Base-by-base conservation (phyloP, 2,329 filamentous ascomycete species). In the Colletotrichum coccodes region DNA sequence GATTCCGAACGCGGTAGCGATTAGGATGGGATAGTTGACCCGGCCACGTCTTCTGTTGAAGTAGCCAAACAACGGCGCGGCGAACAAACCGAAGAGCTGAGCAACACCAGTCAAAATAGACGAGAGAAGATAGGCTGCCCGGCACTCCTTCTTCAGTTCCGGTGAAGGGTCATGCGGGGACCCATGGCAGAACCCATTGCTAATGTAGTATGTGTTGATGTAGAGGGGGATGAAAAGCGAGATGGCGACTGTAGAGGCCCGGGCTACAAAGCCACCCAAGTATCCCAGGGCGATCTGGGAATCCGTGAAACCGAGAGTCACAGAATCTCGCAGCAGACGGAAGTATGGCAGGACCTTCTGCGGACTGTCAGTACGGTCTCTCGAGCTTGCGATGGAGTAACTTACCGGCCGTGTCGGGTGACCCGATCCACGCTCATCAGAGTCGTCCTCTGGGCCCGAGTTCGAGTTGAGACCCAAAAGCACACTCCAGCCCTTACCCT, bases 201-300 rank as follows among this genome's bases (percentile, higher is more conserved):
- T 84, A 71, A 95, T 92, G 79, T 95, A 98, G 79, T 94, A 97
- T 28, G 94, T 91, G 77, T 98, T 98, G 74, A 98, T 90, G 76
- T 93, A 97, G 2, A 99, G 87, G 0, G 96, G 96, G 61, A 99
- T 92, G 81, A 98, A 99, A 6, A 98, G 88, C 0, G 94, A 97
- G 72, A 99, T 97, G 60, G 93, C 95, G 6, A 99, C 96, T 0
- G 94, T 97, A 0, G 95, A 98, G 8, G 96, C 95, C 64, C 96
- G 90, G 11, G 95, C 95, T 3, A 99, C 95, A 75, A 98, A 98
- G 1, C 96, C 96, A 71, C 95, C 96, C 0, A 98, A 83, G 76
- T 98, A 99, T 32, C 93, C 95, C 0, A 98, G 86, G 21, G 90
- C 91, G 70, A 99, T 97, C 73, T 92, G 89, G 11, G 90, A 86